A percentile compares a stretch with the other conserved stretches of the same genome.
Evolutionary conservation across 495 filamentous ascomycete genomes (phyloP).

Genomic region (Neurospora africana): DNA sequence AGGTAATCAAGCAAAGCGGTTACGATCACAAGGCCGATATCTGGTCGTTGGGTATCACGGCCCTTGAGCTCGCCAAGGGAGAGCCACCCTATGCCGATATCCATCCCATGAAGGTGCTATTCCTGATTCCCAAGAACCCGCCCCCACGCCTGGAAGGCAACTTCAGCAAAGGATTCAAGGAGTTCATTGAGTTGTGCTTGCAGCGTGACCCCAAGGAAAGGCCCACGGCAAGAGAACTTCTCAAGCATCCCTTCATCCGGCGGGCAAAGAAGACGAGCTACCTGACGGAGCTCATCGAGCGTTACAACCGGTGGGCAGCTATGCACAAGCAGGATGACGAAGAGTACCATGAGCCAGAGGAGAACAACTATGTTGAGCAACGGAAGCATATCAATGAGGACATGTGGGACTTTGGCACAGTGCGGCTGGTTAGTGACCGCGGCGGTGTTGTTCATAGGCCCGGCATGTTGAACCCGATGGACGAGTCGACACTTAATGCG

Average conservation of each 20-base stretch:
- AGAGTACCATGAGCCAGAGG: constrained; percentile 16
- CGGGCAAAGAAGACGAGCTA: constrained; percentile 83
- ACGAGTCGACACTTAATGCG: constrained; percentile 61
- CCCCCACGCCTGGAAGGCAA: constrained; percentile 74
- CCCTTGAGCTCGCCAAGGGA: constrained; percentile 82
- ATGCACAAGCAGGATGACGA: constrained; percentile 58
- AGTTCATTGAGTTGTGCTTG: constrained; percentile 82
- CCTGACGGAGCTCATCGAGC: constrained; percentile 85
- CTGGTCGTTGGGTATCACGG: constrained; percentile 97
- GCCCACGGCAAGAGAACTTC: constrained; percentile 75
- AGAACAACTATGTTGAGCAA: constrained; percentile 26
- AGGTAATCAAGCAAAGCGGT: constrained; percentile 96
- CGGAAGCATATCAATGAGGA: constrained; percentile 52
- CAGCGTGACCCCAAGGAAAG: constrained; percentile 79
- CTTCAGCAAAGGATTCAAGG: constrained; percentile 85
- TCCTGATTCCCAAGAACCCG: constrained; percentile 91
- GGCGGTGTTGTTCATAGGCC: constrained; percentile 34
- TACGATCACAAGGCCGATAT: constrained; percentile 99
- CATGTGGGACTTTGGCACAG: constrained; percentile 94
- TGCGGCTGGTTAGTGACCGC: constrained; percentile 57
- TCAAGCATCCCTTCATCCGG: constrained; percentile 83
- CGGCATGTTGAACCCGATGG: constrained; percentile 55
- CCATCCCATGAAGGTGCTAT: constrained; percentile 97
- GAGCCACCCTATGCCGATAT: constrained; percentile 95
- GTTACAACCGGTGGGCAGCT: constrained; percentile 75